Conservation (phyloP, 2,329 filamentous ascomycete genomes). For the Plectosphaerella sp. region DNA sequence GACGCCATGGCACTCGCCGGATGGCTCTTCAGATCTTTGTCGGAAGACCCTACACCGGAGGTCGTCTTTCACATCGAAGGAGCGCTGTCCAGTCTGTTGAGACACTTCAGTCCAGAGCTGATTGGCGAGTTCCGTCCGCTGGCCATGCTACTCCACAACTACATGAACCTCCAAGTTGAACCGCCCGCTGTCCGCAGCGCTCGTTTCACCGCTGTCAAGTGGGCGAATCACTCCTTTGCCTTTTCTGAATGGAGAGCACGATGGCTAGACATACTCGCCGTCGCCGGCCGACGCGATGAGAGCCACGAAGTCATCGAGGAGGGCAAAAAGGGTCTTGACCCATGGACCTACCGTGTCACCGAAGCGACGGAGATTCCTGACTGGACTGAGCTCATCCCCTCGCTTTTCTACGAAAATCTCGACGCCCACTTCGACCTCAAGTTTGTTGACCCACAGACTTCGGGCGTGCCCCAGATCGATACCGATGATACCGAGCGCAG, state of each 20-base stretch:
- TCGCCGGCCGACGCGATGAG: constrained; percentile 62
- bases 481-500: constrained; percentile 19
- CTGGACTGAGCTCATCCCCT: constrained; percentile 32
- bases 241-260: constrained; percentile 75
- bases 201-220: constrained; percentile 78
- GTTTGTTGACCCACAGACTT: not conserved
- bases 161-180: constrained; percentile 55
- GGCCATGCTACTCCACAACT: constrained; percentile 51
- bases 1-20: constrained; percentile 51
- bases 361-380: constrained; percentile 31
- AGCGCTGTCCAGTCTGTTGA: constrained; percentile 69
- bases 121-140: constrained; percentile 36
- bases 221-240: constrained; percentile 81
- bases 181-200: constrained; percentile 62
- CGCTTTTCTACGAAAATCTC: not conserved
- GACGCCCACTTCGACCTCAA: not conserved
- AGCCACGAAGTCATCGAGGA: constrained; percentile 85
- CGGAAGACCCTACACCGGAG: constrained; percentile 70
- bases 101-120: constrained; percentile 61
- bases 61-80: constrained; percentile 87
- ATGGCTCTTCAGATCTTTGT: constrained; percentile 82
- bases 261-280: constrained; percentile 84
- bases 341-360: constrained; percentile 43
- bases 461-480: not conserved
- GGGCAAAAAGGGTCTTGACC: constrained; percentile 80